Evolutionary conservation across 768 basidiomycete genomes (phyloP).

Genomic region (Mycena kentingensis): DNA sequence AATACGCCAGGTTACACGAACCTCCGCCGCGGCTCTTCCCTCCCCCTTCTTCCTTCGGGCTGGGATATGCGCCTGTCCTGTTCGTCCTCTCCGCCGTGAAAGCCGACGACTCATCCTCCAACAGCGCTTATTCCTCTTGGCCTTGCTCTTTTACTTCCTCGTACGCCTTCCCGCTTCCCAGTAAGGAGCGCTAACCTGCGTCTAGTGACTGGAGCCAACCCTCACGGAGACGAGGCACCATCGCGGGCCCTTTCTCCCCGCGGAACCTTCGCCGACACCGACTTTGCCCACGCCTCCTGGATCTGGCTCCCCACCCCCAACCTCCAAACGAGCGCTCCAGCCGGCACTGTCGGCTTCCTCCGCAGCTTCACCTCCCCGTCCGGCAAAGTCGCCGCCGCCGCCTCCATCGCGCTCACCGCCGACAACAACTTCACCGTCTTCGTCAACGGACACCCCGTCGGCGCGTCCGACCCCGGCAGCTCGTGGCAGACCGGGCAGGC

Average conservation of each 20-base stretch:
- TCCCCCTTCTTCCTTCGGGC: too few species aligned
- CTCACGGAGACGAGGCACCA: neutral
- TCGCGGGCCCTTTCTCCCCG: too few species aligned
- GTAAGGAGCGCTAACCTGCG: neutral
- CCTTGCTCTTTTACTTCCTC: neutral
- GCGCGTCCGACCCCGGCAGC: neutral
- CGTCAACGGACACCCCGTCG: slow-evolving; percentile 18
- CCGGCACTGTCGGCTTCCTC: slow-evolving; percentile 11
- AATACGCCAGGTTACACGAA: too few species aligned
- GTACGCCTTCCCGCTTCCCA: neutral
- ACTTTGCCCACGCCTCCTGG: slow-evolving; percentile 12
- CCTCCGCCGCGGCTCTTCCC: too few species aligned
- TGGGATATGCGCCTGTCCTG: too few species aligned
- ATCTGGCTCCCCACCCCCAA: slow-evolving; percentile 19
- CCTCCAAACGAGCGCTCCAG: slow-evolving; percentile 4
- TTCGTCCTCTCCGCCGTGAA: neutral
- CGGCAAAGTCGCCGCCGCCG: slow-evolving; percentile 9
- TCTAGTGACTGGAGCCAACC: neutral
- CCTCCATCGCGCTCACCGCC: slow-evolving; percentile 9
- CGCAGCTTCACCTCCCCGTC: slow-evolving; percentile 11
- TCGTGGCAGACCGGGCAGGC: slow-evolving; percentile 4
- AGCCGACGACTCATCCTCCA: neutral
- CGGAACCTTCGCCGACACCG: slow-evolving; percentile 6
- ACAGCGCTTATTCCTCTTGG: neutral
- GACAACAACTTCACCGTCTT: slow-evolving; percentile 21